Percentiles rank a stretch among this genome's conserved stretches.
Conservation (phyloP, 257 asterid species). For the Ilex asprella region DNA sequence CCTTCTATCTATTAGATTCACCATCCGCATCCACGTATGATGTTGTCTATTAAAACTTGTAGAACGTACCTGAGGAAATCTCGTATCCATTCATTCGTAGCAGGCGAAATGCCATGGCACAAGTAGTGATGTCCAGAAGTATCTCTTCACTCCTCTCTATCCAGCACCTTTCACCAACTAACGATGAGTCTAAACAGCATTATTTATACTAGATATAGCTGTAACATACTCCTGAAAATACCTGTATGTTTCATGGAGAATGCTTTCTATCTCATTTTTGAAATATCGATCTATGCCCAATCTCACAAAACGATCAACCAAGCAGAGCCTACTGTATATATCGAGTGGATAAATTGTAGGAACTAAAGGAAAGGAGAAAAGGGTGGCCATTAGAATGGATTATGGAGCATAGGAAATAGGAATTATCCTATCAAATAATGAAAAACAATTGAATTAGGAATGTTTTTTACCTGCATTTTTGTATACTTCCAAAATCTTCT, state of each 20-base stretch:
- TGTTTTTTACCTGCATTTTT: slow-evolving; percentile 56
- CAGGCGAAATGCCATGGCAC: slow-evolving; percentile 70
- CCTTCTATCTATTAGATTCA: slow-evolving; percentile 2
- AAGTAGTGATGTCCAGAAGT: slow-evolving; percentile 58
- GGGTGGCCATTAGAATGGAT: too few relatives aligned
- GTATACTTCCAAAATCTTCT: slow-evolving; percentile 37
- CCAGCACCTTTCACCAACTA: slow-evolving; percentile 53
- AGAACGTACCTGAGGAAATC: slow-evolving; percentile 55
- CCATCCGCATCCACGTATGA: background rate
- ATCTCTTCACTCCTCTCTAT: slow-evolving; percentile 74
- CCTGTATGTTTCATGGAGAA: slow-evolving; percentile 73
- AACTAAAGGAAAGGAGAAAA: slow-evolving; percentile 30
- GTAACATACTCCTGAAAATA: slow-evolving; percentile 1
- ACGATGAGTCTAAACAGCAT: too few relatives aligned
- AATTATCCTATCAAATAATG: too few relatives aligned
- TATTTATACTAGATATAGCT: background rate
- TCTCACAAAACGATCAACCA: slow-evolving; percentile 55
- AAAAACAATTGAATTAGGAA: too few relatives aligned
- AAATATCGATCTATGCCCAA: slow-evolving; percentile 70
- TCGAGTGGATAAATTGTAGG: slow-evolving; percentile 65
- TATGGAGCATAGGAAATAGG: too few relatives aligned
- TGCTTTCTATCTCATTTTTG: slow-evolving; percentile 40
- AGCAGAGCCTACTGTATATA: slow-evolving; percentile 42
- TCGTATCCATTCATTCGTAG: slow-evolving; percentile 65
- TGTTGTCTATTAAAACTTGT: too few relatives aligned